A percentile compares a stretch with the other conserved stretches of the same genome.
Evolutionary conservation across 2,329 filamentous ascomycete species (phyloP).

Genomic region (Tothia fuscella): DNA sequence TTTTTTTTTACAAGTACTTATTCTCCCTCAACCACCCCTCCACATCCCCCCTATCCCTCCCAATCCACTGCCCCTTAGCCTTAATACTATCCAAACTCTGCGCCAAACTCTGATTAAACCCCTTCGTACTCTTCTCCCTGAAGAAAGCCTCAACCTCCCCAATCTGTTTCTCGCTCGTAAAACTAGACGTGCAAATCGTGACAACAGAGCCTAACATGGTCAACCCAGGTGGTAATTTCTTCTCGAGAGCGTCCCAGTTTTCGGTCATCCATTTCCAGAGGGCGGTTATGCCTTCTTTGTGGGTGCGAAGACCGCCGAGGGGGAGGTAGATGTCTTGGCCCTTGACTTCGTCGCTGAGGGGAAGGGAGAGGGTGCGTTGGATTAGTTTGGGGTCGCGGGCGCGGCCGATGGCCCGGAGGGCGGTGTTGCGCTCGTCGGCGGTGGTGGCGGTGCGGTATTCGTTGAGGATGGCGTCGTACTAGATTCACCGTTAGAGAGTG

Average conservation of each 20-base stretch:
- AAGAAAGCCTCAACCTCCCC: slow-evolving; percentile 73
- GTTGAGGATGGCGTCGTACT: slow-evolving; percentile 64
- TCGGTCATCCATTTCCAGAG: slow-evolving; percentile 74
- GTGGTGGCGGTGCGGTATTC: slow-evolving; percentile 65
- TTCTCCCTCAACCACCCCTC: slow-evolving; percentile 56
- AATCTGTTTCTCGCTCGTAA: slow-evolving; percentile 66
- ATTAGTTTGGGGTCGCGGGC: slow-evolving; percentile 69
- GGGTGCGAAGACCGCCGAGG: slow-evolving; percentile 63
- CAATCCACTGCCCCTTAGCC: slow-evolving; percentile 73
- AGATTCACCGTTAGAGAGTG: not conserved
- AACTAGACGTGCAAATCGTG: slow-evolving; percentile 67
- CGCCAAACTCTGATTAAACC: slow-evolving; percentile 79
- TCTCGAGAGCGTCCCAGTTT: slow-evolving; percentile 77
- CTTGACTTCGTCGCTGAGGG: slow-evolving; percentile 73
- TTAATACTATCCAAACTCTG: slow-evolving; percentile 77
- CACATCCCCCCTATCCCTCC: slow-evolving; percentile 69
- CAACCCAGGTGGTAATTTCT: slow-evolving; percentile 73
- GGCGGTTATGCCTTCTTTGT: slow-evolving; percentile 65
- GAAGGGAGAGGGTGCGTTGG: slow-evolving; percentile 62
- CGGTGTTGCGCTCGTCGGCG: slow-evolving; percentile 83
- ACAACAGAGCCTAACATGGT: slow-evolving; percentile 80
- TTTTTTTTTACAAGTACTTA: slow-evolving; percentile 38
- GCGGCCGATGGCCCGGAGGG: slow-evolving; percentile 70
- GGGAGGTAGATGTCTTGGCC: slow-evolving; percentile 92
- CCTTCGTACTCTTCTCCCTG: slow-evolving; percentile 65